phyloP scores from a whole-genome alignment of 2,329 filamentous ascomycete species.

The Falciphora oryzae region DNA sequence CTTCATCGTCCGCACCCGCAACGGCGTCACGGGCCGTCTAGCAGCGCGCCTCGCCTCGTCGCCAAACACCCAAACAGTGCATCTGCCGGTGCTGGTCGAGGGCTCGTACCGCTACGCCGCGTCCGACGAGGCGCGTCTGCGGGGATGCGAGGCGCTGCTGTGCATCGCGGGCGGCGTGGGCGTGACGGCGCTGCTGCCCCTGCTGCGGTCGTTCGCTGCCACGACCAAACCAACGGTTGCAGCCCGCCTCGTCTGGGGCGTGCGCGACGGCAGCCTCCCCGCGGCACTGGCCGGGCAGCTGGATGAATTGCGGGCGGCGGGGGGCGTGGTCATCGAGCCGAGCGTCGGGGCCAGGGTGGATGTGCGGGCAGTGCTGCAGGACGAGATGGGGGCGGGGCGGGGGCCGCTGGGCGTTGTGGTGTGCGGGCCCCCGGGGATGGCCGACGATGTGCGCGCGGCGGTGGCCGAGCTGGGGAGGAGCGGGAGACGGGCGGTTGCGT shows the following conservation, averaged over 20 bases:
- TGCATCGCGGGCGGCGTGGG: slow-evolving; percentile 28
- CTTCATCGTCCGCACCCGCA: slow-evolving; percentile 21
- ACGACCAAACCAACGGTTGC: not conserved
- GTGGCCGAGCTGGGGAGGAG: slow-evolving; percentile 19
- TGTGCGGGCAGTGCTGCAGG: slow-evolving; percentile 18
- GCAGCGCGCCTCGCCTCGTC: slow-evolving; percentile 6
- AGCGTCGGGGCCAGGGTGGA: slow-evolving; percentile 19
- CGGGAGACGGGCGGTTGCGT: slow-evolving; percentile 18
- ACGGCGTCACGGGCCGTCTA: slow-evolving; percentile 18
- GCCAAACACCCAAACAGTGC: not conserved
- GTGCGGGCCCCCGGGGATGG: slow-evolving; percentile 25
- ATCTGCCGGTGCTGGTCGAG: slow-evolving; percentile 23
- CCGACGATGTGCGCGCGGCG: slow-evolving; percentile 22
- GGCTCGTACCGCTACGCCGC: slow-evolving; percentile 21
- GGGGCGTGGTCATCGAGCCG: slow-evolving; percentile 1
- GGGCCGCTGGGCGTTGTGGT: slow-evolving; percentile 21
- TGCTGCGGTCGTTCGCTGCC: slow-evolving; percentile 14
- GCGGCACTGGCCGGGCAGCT: slow-evolving; percentile 15
- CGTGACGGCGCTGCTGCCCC: slow-evolving; percentile 25
- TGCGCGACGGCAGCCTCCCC: slow-evolving; percentile 16
- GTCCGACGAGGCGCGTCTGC: slow-evolving; percentile 17
- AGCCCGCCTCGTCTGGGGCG: slow-evolving; percentile 22
- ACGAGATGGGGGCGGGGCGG: slow-evolving; percentile 17
- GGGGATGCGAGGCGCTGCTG: slow-evolving; percentile 21
- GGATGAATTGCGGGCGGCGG: not conserved